phyloP scores from a whole-genome alignment of 2,329 filamentous ascomycete genomes.

The Alternaria postmessia region DNA sequence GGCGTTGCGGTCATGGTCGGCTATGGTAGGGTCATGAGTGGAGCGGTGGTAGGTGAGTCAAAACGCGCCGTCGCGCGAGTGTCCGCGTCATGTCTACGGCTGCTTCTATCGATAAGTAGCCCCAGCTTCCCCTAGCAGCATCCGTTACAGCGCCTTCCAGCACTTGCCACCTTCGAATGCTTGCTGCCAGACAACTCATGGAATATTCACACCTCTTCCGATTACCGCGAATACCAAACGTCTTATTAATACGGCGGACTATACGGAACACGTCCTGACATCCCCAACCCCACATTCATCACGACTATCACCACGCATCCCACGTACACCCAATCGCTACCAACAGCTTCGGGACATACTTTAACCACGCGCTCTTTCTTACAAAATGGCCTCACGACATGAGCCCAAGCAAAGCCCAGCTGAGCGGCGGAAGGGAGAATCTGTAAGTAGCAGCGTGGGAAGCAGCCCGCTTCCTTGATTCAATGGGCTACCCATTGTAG shows the following conservation, averaged over 20 bases:
- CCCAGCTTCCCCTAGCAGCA: constrained; percentile 22
- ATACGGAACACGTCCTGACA: constrained; percentile 32
- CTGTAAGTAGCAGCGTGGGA: constrained; percentile 62
- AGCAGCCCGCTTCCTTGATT: background rate
- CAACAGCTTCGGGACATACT: background rate
- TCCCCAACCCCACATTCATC: constrained; percentile 10
- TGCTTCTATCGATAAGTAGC: constrained; percentile 27
- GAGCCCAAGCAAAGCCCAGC: constrained; percentile 70
- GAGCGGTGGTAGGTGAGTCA: constrained; percentile 21
- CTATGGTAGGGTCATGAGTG: constrained; percentile 1
- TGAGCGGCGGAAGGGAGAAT: constrained; percentile 86
- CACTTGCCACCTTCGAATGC: constrained; percentile 42
- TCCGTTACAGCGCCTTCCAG: constrained; percentile 20
- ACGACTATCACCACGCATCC: constrained; percentile 17
- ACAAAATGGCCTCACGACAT: constrained; percentile 46
- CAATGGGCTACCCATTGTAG: background rate
- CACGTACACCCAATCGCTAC: background rate
- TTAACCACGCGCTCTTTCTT: background rate
- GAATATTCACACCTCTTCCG: constrained; percentile 36
- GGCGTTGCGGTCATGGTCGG: background rate
- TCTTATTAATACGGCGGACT: constrained; percentile 36
- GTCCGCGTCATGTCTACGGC: constrained; percentile 19
- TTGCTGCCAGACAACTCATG: constrained; percentile 41
- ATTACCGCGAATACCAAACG: constrained; percentile 33
- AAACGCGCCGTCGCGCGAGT: constrained; percentile 17